Evolutionary conservation across 495 filamentous ascomycete species (phyloP).

Genomic region (Monascus purpureus): DNA sequence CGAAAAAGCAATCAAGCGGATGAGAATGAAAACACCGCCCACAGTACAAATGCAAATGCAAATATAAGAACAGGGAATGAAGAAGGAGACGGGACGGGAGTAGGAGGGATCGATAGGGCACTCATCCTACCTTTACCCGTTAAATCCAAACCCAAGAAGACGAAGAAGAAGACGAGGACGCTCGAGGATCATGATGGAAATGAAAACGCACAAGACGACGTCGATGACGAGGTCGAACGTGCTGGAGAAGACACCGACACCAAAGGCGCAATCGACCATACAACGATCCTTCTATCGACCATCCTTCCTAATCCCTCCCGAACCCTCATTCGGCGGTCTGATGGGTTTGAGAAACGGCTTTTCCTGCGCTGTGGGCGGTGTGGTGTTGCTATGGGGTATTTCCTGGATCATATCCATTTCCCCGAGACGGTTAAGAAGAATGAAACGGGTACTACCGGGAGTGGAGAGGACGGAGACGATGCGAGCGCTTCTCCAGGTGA

Average conservation of each 20-base stretch:
- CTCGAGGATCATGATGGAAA: not conserved
- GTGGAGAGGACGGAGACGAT: constrained; percentile 10
- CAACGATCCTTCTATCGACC: constrained; percentile 36
- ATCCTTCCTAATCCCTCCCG: constrained; percentile 31
- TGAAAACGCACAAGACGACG: constrained; percentile 6
- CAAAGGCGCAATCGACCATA: constrained; percentile 13
- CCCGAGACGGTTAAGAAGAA: constrained; percentile 7
- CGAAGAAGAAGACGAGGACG: not conserved
- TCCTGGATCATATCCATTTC: constrained; percentile 27
- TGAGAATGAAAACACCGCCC: constrained; percentile 4
- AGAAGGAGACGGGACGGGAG: no score
- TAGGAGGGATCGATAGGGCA: constrained; percentile 1
- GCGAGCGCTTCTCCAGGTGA: constrained; percentile 33
- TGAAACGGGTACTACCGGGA: constrained; percentile 7
- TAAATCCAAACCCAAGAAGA: not conserved
- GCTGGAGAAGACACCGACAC: constrained; percentile 8
- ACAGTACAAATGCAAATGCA: not conserved
- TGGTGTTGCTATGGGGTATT: constrained; percentile 49
- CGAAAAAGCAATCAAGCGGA: constrained; percentile 19
- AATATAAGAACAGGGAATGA: not conserved
- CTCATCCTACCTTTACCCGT: not conserved
- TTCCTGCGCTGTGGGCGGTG: constrained; percentile 50
- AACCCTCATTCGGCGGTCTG: constrained; percentile 43
- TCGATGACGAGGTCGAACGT: constrained; percentile 14
- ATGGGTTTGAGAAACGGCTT: constrained; percentile 62